Conservation (phyloP, 768 basidiomycete genomes). For the Filobasidium floriforme region DNA sequence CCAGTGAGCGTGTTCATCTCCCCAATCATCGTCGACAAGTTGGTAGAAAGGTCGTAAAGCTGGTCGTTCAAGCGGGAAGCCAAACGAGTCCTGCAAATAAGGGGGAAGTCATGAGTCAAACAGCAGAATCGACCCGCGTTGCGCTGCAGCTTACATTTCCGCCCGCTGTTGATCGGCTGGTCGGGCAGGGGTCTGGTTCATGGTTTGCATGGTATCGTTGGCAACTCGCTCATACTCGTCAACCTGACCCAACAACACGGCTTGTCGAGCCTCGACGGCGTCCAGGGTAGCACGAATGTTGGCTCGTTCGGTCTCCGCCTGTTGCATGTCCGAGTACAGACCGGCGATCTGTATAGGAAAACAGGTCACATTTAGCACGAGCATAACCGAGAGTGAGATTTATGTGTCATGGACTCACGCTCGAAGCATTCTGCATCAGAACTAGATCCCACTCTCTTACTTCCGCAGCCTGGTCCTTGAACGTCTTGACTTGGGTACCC, state of each 20-base stretch:
- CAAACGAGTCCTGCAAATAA: constrained; percentile 5
- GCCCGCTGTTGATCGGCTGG: constrained; percentile 22
- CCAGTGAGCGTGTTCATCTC: constrained; percentile 21
- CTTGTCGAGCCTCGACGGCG: constrained; percentile 19
- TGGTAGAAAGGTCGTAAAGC: constrained; percentile 15
- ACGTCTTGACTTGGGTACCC: constrained; percentile 16
- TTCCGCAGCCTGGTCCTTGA: constrained; percentile 22
- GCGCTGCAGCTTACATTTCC: constrained; percentile 14
- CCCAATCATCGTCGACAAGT: constrained; percentile 21
- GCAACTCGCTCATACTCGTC: constrained; percentile 22
- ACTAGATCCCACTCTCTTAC: constrained; percentile 25
- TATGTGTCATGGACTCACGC: constrained; percentile 9
- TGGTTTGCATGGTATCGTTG: constrained; percentile 17
- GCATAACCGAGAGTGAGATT: neutral
- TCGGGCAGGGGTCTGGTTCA: constrained; percentile 9
- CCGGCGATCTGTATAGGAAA: constrained; percentile 11
- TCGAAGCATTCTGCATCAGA: constrained; percentile 21
- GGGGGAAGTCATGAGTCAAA: neutral
- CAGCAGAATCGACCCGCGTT: too few species aligned
- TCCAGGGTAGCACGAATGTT: constrained; percentile 16
- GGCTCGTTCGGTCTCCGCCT: constrained; percentile 16
- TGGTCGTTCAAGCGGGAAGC: constrained; percentile 19
- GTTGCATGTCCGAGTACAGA: constrained; percentile 14
- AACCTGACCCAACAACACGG: constrained; percentile 11
- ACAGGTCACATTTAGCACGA: neutral